These are phyloP conservation scores for Brassica hybrid DNA, from an alignment of 441 rosid genomes.

Conservation along the genomic window DNA sequence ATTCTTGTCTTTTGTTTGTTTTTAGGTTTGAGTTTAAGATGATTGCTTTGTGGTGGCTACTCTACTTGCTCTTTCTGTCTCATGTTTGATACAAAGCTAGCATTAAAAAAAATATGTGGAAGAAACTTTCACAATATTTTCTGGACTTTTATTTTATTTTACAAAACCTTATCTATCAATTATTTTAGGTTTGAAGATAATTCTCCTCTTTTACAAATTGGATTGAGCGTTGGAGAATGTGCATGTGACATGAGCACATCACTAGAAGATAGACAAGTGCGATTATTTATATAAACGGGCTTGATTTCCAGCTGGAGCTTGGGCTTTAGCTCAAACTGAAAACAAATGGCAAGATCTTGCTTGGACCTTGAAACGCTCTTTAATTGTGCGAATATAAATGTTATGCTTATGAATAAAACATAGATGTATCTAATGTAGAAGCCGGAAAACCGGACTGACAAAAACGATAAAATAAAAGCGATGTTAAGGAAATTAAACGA, in stretches of 20 bases:
- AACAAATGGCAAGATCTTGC: neutral
- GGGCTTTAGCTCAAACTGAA: constrained; percentile 11
- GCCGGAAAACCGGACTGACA: too few species aligned
- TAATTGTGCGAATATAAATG: neutral
- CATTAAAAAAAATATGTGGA: constrained; percentile 22
- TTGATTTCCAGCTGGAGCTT: neutral
- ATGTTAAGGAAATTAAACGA: too few species aligned
- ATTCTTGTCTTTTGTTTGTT: constrained; percentile 29
- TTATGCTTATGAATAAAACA: neutral
- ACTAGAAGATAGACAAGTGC: neutral
- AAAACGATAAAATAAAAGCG: too few species aligned
- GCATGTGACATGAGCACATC: neutral
- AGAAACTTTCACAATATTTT: constrained; percentile 22
- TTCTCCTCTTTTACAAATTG: constrained; percentile 5
- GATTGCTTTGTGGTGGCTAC: constrained; percentile 41
- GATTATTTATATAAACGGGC: constrained; percentile 16
- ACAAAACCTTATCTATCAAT: neutral
- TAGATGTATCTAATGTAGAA: too few species aligned
- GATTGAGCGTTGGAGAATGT: constrained; percentile 34
- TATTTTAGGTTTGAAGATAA: constrained; percentile 23
- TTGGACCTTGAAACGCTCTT: constrained; percentile 5
- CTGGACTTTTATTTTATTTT: neutral
- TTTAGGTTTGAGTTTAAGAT: constrained; percentile 35
- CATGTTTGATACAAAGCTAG: constrained; percentile 23
- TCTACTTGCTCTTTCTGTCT: constrained; percentile 29